These are phyloP conservation scores for Rosa lucieae DNA, from an alignment of 306 rosid genomes.

Conservation along the genomic window DNA sequence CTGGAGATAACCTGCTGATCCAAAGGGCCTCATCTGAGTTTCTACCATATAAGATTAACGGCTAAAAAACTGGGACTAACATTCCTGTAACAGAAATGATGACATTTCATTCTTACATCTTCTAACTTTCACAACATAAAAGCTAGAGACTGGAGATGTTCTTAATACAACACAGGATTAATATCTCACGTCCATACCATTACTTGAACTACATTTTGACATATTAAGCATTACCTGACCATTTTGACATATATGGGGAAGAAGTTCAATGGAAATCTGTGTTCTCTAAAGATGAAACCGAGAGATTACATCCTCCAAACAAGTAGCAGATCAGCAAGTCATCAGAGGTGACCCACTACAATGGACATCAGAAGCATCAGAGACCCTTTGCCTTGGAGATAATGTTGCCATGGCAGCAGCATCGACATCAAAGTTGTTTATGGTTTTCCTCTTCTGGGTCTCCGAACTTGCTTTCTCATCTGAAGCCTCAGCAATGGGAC, in stretches of 20 bases:
- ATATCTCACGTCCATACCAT: constrained; percentile 9
- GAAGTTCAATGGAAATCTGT: background rate
- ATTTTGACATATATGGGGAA: background rate
- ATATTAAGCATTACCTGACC: background rate
- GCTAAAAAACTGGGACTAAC: background rate
- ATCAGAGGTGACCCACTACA: constrained; percentile 91
- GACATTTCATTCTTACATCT: constrained; percentile 7
- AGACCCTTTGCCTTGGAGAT: constrained; percentile 83
- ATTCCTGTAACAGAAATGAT: constrained; percentile 1
- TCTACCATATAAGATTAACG: background rate
- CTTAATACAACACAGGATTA: background rate
- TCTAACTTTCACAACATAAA: background rate
- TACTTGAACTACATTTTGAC: constrained; percentile 11
- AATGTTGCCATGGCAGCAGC: constrained; percentile 50
- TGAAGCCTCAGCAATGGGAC: constrained; percentile 80
- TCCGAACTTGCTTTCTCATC: constrained; percentile 69
- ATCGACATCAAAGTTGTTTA: constrained; percentile 65
- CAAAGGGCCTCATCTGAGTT: background rate
- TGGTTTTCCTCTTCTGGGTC: constrained; percentile 71
- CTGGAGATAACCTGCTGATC: background rate
- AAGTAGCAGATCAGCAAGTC: constrained; percentile 44
- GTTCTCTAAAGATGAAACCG: background rate
- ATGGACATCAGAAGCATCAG: constrained; percentile 83
- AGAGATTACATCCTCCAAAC: background rate
- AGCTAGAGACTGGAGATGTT: background rate